Conservation (phyloP, 2,329 filamentous ascomycete genomes). For the Calonectria montana region DNA sequence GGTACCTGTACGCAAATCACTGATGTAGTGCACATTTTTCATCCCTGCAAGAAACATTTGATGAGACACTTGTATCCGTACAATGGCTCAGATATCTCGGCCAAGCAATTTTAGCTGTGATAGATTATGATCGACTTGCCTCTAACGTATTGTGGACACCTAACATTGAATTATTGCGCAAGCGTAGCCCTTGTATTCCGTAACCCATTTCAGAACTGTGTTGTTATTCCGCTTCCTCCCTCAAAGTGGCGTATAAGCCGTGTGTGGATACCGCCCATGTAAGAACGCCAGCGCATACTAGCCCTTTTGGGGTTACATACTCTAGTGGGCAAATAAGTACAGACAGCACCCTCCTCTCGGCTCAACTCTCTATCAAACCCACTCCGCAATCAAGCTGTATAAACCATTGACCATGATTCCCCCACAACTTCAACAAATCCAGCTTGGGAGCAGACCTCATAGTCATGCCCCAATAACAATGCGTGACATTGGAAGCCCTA, state of each 20-base stretch:
- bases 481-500: background rate
- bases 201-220: background rate
- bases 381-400: background rate
- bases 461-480: slow-evolving; percentile 17
- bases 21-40: no score
- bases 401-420: slow-evolving; percentile 15
- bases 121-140: no score
- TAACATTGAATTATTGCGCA: background rate
- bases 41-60: no score
- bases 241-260: background rate
- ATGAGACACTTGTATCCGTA: no score
- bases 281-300: background rate
- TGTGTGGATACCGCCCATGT: background rate
- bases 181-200: background rate
- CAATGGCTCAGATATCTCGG: no score
- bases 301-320: background rate
- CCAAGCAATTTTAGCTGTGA: no score
- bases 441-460: slow-evolving; percentile 17
- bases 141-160: no score
- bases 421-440: slow-evolving; percentile 34
- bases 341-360: no score
- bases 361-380: background rate
- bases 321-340: background rate
- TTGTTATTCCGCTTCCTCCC: background rate
- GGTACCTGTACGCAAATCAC: no score